A percentile compares a stretch with the other conserved stretches of the same genome.
Evolutionary conservation across 2,329 filamentous ascomycete genomes (phyloP).

Genomic region (Fusarium sp.): DNA sequence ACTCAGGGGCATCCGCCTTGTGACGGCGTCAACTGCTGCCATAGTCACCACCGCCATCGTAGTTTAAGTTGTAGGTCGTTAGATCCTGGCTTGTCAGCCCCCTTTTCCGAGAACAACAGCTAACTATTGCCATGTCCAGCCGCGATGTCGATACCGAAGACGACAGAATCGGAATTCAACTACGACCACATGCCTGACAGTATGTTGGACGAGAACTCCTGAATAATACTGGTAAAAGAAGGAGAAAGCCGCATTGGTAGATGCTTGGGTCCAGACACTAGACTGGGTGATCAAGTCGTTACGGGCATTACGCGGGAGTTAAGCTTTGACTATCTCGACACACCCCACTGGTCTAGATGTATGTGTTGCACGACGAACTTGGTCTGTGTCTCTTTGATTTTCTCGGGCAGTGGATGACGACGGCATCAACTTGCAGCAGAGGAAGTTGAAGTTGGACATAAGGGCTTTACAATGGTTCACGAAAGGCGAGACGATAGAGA

Average conservation of each 20-base stretch:
- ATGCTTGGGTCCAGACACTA: not conserved
- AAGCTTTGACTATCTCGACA: not conserved
- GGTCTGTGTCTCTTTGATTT: constrained; percentile 29
- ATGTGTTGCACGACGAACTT: not conserved
- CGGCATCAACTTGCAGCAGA: not conserved
- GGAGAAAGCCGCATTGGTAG: too few relatives aligned
- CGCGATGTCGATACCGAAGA: constrained; percentile 2
- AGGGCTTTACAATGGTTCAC: not conserved
- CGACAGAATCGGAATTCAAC: constrained; percentile 45
- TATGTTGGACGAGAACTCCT: constrained; percentile 43
- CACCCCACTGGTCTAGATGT: not conserved
- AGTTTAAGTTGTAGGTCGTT: constrained; percentile 25
- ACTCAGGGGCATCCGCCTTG: not conserved
- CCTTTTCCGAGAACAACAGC: not conserved
- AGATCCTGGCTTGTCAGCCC: not conserved
- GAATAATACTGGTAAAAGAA: constrained; percentile 3
- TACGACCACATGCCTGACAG: constrained; percentile 58
- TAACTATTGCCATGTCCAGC: constrained; percentile 10
- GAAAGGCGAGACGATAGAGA: not conserved
- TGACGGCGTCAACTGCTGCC: not conserved
- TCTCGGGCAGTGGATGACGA: not conserved
- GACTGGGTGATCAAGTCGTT: not conserved
- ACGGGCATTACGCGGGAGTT: not conserved
- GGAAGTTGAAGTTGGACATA: not conserved
- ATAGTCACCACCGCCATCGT: constrained; percentile 6